Evolutionary conservation across 2,329 filamentous ascomycete genomes (phyloP), one percentile per base, ranked within the genome.

Genomic region (Fusarium verticillioides): DNA sequence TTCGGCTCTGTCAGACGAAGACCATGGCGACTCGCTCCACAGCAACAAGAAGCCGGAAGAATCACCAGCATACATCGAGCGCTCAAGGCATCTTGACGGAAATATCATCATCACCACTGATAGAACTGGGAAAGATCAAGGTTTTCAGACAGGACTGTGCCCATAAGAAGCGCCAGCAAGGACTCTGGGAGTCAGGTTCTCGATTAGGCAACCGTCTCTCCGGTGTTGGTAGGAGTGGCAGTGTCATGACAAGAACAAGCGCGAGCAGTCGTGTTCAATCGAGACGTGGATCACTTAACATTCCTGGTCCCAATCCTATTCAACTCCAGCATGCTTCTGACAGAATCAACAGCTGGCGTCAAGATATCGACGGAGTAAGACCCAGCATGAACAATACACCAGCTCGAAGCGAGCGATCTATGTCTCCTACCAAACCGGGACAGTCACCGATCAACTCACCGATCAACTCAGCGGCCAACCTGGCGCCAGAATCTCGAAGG

Each of bases 71-170:
- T 97, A 97, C 77, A 82, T 95, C 40, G 88, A 94, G 16, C 91
- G 95, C 21, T 92, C 91, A 11, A 88, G 88, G 21, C 96, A 99
- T 79, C 84, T 86, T 19, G 91, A 92, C 68, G 96, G 96, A 32
- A 94, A 97, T 77, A 98, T 99, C 70, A 92, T 99, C 63, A 90
- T 98, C 56, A 97, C 96, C 0, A 94, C 95, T 4, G 96, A 98
- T 80, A 94, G 94, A 77, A 91, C 90, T 1, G 96, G 96, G 96
- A 40, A 89, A 91, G 32, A 96, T 99, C 83, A 98, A 98, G 80
- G 93, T 98, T 2, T 98, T 98, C 79, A 90, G 96, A 26, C 96
- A 98, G 81, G 96, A 99, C 80, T 98, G 96, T 79, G 96, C 96
- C 1, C 94, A 89, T 76, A 83, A 87, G 54, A 97, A 97, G 82